Percentiles rank a stretch among this genome's conserved stretches.
These are phyloP conservation scores for Galerina marginata DNA, from an alignment of 768 basidiomycete species.

Conservation along the genomic window DNA sequence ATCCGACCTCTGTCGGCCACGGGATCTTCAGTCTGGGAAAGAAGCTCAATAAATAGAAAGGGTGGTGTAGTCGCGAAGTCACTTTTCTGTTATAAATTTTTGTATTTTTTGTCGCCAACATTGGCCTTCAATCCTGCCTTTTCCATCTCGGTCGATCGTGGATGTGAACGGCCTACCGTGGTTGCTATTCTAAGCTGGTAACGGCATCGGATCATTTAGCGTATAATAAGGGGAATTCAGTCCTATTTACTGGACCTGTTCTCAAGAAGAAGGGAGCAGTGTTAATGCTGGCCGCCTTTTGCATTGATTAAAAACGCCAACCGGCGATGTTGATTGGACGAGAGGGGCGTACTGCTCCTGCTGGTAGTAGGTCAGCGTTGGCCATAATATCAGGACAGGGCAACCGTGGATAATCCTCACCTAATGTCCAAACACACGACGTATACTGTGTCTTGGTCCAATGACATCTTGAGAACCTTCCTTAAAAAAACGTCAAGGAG, in stretches of 20 bases:
- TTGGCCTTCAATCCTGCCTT: not conserved
- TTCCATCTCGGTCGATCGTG: not conserved
- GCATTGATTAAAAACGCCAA: not conserved
- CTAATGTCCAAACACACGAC: not conserved
- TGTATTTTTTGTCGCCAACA: not conserved
- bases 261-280: not conserved
- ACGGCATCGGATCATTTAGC: constrained; percentile 1
- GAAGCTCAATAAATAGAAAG: constrained; percentile 24
- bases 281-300: not conserved
- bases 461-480: constrained; percentile 5
- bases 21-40: constrained; percentile 68
- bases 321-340: not conserved
- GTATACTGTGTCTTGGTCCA: not conserved
- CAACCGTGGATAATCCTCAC: not conserved
- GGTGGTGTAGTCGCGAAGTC: not conserved
- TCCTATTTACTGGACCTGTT: not conserved
- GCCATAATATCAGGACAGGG: no score
- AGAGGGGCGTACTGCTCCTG: not conserved
- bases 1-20: constrained; percentile 39
- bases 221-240: not conserved
- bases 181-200: not conserved
- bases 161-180: not conserved
- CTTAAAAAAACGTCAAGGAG: not conserved
- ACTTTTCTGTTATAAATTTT: not conserved
- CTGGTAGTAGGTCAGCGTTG: not conserved